A percentile compares a stretch with the other conserved stretches of the same genome.
phyloP scores from a whole-genome alignment of 306 rosid species.

The Psophocarpus tetragonolobus region DNA sequence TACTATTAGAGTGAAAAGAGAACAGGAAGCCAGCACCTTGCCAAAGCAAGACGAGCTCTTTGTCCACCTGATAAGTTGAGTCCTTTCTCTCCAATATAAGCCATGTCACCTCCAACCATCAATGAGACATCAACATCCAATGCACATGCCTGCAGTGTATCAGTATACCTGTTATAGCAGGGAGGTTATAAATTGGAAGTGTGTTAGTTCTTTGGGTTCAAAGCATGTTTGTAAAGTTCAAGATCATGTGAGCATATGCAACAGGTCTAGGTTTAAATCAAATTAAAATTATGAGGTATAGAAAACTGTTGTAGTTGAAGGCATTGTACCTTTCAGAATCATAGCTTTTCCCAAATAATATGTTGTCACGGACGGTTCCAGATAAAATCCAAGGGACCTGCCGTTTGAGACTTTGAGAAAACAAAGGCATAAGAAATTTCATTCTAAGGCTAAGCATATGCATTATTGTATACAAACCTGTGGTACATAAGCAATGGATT shows the following conservation, averaged over 20 bases:
- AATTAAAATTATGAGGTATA: background rate
- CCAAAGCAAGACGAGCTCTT: constrained; percentile 95
- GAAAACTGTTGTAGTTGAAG: background rate
- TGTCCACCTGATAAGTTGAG: constrained; percentile 94
- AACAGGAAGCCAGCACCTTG: constrained; percentile 57
- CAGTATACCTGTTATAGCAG: constrained; percentile 62
- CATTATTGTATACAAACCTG: constrained; percentile 62
- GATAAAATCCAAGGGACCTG: constrained; percentile 96
- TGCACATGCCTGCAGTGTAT: constrained; percentile 76
- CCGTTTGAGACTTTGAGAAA: constrained; percentile 36
- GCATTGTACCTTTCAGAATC: constrained; percentile 64
- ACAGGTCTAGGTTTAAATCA: constrained; percentile 12
- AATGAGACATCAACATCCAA: constrained; percentile 80
- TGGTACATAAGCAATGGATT: constrained; percentile 84
- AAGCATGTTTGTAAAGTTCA: constrained; percentile 19
- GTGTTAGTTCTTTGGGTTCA: constrained; percentile 1
- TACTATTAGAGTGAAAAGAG: background rate
- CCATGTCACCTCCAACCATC: constrained; percentile 95
- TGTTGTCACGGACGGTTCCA: constrained; percentile 91
- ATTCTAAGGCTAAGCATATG: constrained; percentile 19
- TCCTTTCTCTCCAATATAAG: constrained; percentile 91
- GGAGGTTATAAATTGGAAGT: constrained; percentile 19
- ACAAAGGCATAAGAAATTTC: constrained; percentile 29
- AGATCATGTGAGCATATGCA: constrained; percentile 6
- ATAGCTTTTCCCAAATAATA: constrained; percentile 76